These are phyloP conservation scores for Alternaria dauci DNA, from an alignment of 2,329 filamentous ascomycete genomes.

Conservation along the genomic window DNA sequence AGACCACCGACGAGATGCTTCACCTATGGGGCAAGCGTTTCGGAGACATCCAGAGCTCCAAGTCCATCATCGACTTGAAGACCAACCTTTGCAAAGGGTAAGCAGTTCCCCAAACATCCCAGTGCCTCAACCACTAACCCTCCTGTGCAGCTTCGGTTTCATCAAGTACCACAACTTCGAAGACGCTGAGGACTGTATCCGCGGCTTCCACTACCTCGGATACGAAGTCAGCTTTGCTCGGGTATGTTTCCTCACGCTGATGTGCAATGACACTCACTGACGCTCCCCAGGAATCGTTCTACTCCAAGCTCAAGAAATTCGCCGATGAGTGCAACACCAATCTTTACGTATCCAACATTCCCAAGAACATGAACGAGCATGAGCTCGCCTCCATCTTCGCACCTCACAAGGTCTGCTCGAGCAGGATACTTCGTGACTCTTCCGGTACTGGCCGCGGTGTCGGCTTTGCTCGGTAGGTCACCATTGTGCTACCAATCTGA, in stretches of 20 bases:
- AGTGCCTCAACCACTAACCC: constrained; percentile 14
- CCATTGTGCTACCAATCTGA: not conserved
- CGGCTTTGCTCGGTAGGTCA: constrained; percentile 87
- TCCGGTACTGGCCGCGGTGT: constrained; percentile 95
- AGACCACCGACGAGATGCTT: constrained; percentile 91
- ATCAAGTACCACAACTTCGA: constrained; percentile 90
- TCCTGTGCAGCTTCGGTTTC: constrained; percentile 80
- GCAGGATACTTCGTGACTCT: constrained; percentile 91
- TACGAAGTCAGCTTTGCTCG: constrained; percentile 98
- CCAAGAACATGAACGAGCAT: constrained; percentile 88
- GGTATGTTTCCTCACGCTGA: constrained; percentile 60
- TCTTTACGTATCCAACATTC: constrained; percentile 96
- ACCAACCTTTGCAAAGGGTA: constrained; percentile 97
- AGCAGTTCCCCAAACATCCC: constrained; percentile 8
- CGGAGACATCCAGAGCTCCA: constrained; percentile 93
- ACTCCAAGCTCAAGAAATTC: constrained; percentile 95
- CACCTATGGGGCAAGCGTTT: constrained; percentile 85
- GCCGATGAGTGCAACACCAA: constrained; percentile 91
- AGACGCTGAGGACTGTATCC: constrained; percentile 94
- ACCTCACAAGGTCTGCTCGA: constrained; percentile 85
- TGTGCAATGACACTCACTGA: constrained; percentile 20
- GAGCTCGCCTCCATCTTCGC: constrained; percentile 81
- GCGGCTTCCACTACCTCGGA: constrained; percentile 90
- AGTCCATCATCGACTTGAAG: constrained; percentile 96
- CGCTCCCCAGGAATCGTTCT: constrained; percentile 79